Percentiles rank a stretch among this genome's conserved stretches.
Evolutionary conservation across 2,329 filamentous ascomycete species (phyloP).

Genomic region (Didymella glomerata): DNA sequence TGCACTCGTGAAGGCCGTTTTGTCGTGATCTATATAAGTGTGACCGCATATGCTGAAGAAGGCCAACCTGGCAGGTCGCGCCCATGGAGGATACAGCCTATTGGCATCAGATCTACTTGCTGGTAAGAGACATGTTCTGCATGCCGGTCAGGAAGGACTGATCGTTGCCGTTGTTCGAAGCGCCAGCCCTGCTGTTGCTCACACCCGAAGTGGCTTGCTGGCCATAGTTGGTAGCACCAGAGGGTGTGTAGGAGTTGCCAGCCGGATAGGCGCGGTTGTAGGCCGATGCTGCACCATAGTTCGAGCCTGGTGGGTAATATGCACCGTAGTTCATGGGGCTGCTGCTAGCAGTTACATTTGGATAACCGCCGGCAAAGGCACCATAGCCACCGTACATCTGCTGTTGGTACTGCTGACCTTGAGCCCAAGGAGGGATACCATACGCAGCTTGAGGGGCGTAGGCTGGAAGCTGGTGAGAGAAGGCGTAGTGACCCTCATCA

Average conservation of each 20-base stretch:
- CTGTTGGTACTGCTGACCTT: conserved; percentile 32
- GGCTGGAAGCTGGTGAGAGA: conserved; percentile 43
- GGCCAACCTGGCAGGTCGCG: neutral
- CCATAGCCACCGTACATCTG: conserved; percentile 36
- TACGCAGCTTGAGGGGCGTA: conserved; percentile 37
- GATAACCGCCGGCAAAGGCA: conserved; percentile 29
- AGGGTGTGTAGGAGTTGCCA: conserved; percentile 26
- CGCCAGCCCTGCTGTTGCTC: conserved; percentile 6
- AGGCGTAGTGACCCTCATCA: conserved; percentile 41
- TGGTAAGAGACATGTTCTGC: conserved; percentile 38
- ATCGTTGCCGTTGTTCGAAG: conserved; percentile 29
- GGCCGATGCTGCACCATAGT: conserved; percentile 34
- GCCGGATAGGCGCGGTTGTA: conserved; percentile 36
- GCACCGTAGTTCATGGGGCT: conserved; percentile 46
- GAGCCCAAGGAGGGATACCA: conserved; percentile 39
- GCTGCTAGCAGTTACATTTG: conserved; percentile 35
- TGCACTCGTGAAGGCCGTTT: conserved; percentile 1
- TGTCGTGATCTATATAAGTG: conserved; percentile 15
- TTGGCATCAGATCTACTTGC: conserved; percentile 22
- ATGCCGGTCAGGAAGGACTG: conserved; percentile 29
- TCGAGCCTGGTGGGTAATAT: conserved; percentile 42
- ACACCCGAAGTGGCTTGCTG: conserved; percentile 25
- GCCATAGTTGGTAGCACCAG: conserved; percentile 27
- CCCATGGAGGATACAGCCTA: too few species aligned
- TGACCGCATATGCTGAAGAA: neutral